Percentiles rank a stretch among this genome's conserved stretches.
These are phyloP conservation scores for Dictyostelium firmibasis DNA, from an alignment of 78 protist genomes.

Conservation along the genomic window DNA sequence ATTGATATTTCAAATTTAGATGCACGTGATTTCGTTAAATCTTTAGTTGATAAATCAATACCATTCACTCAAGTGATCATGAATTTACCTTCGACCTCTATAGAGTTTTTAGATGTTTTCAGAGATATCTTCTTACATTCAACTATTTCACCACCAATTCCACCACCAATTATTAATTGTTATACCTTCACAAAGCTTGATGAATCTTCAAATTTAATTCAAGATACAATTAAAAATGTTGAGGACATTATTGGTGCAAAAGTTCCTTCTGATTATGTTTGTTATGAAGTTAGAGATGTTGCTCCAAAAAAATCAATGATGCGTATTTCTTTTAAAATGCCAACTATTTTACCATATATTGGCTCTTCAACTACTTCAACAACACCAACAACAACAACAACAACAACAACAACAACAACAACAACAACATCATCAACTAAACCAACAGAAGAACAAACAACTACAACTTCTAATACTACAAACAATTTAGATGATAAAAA, in stretches of 20 bases:
- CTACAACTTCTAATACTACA: background rate
- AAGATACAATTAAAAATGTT: conserved; percentile 1
- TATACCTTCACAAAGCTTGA: conserved; percentile 6
- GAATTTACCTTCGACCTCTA: conserved; percentile 94
- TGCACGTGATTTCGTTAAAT: conserved; percentile 81
- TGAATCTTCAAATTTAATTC: background rate
- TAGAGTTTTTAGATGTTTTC: conserved; percentile 90
- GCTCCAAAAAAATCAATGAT: conserved; percentile 93
- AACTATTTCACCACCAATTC: conserved; percentile 30
- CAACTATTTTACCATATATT: conserved; percentile 9
- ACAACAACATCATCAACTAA: background rate
- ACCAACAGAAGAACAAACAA: background rate
- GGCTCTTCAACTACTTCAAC: background rate
- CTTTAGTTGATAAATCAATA: background rate
- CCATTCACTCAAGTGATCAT: conserved; percentile 85
- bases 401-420: background rate
- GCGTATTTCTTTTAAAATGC: conserved; percentile 87
- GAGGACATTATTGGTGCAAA: conserved; percentile 10
- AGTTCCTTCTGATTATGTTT: conserved; percentile 2
- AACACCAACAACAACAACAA: background rate
- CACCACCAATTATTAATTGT: conserved; percentile 47
- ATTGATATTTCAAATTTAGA: conserved; percentile 67
- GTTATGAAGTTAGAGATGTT: conserved; percentile 90
- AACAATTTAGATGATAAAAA: background rate
- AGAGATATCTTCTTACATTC: conserved; percentile 22